Evolutionary conservation across 768 basidiomycete genomes (phyloP).

Genomic region (Tubosaeta sp.): DNA sequence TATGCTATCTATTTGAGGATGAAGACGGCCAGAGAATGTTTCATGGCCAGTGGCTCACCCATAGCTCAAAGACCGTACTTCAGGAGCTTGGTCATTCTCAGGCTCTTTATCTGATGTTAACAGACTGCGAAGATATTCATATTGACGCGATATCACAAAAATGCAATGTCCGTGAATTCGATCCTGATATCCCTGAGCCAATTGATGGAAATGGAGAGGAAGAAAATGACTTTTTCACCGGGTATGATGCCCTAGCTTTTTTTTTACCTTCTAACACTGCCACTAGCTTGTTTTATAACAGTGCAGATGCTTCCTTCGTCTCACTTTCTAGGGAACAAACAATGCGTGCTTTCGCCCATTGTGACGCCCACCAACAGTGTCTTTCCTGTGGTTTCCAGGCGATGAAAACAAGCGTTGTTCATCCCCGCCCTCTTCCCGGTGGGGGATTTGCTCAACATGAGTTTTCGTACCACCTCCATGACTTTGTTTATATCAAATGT

Average conservation of each 20-base stretch:
- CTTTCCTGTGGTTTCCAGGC: constrained; percentile 43
- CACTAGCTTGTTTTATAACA: constrained; percentile 50
- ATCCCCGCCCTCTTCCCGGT: constrained; percentile 25
- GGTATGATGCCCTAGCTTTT: constrained; percentile 34
- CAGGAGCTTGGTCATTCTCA: constrained; percentile 65
- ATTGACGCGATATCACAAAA: constrained; percentile 55
- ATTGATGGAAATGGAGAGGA: constrained; percentile 37
- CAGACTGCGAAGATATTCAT: constrained; percentile 52
- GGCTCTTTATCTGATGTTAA: constrained; percentile 49
- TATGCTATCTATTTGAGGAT: constrained; percentile 58
- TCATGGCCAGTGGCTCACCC: constrained; percentile 69
- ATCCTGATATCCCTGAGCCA: constrained; percentile 42
- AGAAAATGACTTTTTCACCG: constrained; percentile 51
- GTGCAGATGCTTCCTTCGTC: constrained; percentile 41
- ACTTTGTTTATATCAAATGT: constrained; percentile 57
- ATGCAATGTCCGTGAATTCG: constrained; percentile 47
- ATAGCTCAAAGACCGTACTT: constrained; percentile 58
- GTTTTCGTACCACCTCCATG: constrained; percentile 49
- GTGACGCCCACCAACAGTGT: constrained; percentile 39
- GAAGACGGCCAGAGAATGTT: constrained; percentile 43
- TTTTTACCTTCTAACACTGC: constrained; percentile 1
- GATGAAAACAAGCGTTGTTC: constrained; percentile 20
- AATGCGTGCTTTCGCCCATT: constrained; percentile 24
- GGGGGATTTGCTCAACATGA: constrained; percentile 41
- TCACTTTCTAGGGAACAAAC: constrained; percentile 38